Conservation (phyloP, 2,329 filamentous ascomycete species). For the Cyphellophora attinorum region DNA sequence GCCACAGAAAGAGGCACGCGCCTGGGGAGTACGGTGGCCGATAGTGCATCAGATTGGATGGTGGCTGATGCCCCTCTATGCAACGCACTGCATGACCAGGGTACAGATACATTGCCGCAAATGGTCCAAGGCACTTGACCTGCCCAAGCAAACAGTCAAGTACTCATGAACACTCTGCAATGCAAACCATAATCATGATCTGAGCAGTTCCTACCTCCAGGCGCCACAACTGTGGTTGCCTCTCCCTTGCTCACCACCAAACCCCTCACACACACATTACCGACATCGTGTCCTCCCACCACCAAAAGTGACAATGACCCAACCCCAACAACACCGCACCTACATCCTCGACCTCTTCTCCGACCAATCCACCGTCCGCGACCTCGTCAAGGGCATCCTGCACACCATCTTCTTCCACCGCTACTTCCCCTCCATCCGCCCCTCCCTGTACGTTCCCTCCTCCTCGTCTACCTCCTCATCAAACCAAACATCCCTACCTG, state of each 20-base stretch:
- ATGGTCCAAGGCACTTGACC: too few relatives aligned
- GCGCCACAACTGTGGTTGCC: conserved; percentile 19
- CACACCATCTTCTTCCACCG: conserved; percentile 99
- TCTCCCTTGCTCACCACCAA: conserved; percentile 2
- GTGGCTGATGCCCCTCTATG: too few relatives aligned
- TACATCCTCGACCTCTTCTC: conserved; percentile 92
- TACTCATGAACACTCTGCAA: too few relatives aligned
- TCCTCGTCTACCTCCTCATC: conserved; percentile 10
- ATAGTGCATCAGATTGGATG: too few relatives aligned
- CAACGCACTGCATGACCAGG: too few relatives aligned
- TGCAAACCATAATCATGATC: conserved; percentile 15
- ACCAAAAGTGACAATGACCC: background rate
- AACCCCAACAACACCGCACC: conserved; percentile 48
- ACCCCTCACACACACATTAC: conserved; percentile 6
- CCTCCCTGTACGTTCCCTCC: conserved; percentile 53
- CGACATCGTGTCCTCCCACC: background rate
- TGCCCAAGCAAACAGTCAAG: too few relatives aligned
- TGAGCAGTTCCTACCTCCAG: conserved; percentile 8
- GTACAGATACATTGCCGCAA: too few relatives aligned
- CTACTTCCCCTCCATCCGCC: conserved; percentile 80
- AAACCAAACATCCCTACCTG: conserved; percentile 38
- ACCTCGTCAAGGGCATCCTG: conserved; percentile 89
- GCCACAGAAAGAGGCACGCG: too few relatives aligned
- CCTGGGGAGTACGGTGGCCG: too few relatives aligned
- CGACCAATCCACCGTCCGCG: conserved; percentile 78